Percentiles rank a stretch among this genome's conserved stretches.
phyloP scores from a whole-genome alignment of 2,329 filamentous ascomycete species.

The Hypoxylon sp. region DNA sequence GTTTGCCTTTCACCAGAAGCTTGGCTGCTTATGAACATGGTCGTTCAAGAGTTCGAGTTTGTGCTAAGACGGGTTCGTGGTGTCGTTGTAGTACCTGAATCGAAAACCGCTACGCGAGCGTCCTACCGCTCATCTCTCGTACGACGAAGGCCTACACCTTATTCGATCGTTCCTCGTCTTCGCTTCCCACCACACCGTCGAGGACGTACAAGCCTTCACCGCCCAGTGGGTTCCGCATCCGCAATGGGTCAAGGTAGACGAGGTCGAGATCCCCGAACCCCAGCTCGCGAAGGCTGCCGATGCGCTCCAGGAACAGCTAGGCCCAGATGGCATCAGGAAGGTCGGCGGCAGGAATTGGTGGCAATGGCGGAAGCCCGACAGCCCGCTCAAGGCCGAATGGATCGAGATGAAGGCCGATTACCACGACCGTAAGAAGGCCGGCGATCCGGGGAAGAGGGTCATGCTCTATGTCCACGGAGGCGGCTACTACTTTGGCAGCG shows the following conservation, averaged over 20 bases:
- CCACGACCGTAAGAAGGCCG: slow-evolving; percentile 70
- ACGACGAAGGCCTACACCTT: slow-evolving; percentile 89
- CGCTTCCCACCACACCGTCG: slow-evolving; percentile 87
- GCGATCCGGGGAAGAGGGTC: slow-evolving; percentile 71
- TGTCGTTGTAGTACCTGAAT: slow-evolving; percentile 75
- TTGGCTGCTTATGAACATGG: slow-evolving; percentile 5
- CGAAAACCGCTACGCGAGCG: slow-evolving; percentile 77
- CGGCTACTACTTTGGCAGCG: slow-evolving; percentile 93
- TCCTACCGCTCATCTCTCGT: slow-evolving; percentile 89
- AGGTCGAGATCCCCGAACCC: slow-evolving; percentile 69
- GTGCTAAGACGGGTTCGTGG: slow-evolving; percentile 33
- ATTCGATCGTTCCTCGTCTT: slow-evolving; percentile 86
- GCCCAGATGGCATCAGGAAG: slow-evolving; percentile 73
- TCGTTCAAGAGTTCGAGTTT: background rate
- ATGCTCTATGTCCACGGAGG: slow-evolving; percentile 96
- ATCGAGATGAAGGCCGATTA: slow-evolving; percentile 92
- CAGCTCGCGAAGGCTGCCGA: slow-evolving; percentile 72
- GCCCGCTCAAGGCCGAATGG: slow-evolving; percentile 83
- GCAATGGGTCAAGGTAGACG: slow-evolving; percentile 83
- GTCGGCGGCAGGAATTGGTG: slow-evolving; percentile 89
- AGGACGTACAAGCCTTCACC: slow-evolving; percentile 92
- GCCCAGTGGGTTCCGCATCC: slow-evolving; percentile 90
- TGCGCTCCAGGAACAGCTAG: slow-evolving; percentile 76
- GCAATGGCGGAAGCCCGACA: slow-evolving; percentile 79
- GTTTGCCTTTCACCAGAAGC: slow-evolving; percentile 20